phyloP scores from a whole-genome alignment of 305 asterid genomes.

The Ilex paraguariensis region DNA sequence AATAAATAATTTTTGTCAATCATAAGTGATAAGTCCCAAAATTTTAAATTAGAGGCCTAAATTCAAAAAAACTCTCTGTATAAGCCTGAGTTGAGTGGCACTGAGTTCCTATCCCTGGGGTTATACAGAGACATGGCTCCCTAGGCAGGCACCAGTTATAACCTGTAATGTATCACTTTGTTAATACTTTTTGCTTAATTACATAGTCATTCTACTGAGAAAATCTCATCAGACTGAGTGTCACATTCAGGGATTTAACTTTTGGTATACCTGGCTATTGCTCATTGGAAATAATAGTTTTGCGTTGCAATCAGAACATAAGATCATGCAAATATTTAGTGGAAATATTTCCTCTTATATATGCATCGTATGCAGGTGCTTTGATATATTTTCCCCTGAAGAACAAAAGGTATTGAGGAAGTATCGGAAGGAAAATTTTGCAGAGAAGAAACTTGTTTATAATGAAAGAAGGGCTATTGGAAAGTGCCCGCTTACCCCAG shows the following conservation, averaged over 20 bases:
- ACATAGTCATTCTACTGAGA: background rate
- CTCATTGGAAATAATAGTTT: background rate
- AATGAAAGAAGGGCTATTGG: conserved; percentile 89
- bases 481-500: conserved; percentile 96
- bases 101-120: too few relatives aligned
- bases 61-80: too few relatives aligned
- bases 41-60: too few relatives aligned
- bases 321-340: background rate
- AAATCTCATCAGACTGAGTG: background rate
- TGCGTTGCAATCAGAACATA: background rate
- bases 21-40: too few relatives aligned
- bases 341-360: background rate
- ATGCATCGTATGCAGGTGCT: conserved; percentile 53
- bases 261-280: too few relatives aligned
- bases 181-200: background rate
- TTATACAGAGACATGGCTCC: too few relatives aligned
- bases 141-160: too few relatives aligned
- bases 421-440: conserved; percentile 80
- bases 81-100: too few relatives aligned
- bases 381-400: conserved; percentile 74
- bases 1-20: too few relatives aligned
- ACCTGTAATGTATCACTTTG: background rate
- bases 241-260: too few relatives aligned
- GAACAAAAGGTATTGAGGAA: conserved; percentile 67
- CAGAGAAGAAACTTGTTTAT: conserved; percentile 73